Evolutionary conservation across 768 basidiomycete species (phyloP).

Genomic region (Boletus rubropictus): DNA sequence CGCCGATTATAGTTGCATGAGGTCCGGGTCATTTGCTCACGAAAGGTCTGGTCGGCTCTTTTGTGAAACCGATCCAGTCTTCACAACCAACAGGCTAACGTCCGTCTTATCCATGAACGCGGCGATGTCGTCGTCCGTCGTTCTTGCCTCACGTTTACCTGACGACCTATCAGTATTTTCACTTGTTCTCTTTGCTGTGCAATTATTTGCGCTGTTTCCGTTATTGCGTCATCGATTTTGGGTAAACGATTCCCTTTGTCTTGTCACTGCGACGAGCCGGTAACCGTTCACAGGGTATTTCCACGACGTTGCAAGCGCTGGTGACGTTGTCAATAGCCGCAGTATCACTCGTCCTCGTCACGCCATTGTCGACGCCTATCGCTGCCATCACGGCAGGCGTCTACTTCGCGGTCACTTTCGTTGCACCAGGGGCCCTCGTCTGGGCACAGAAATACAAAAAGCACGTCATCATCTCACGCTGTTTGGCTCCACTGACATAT

Average conservation of each 20-base stretch:
- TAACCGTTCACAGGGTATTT: conserved; percentile 39
- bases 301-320: conserved; percentile 39
- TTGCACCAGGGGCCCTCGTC: conserved; percentile 67
- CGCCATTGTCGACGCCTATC: conserved; percentile 49
- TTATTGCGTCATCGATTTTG: conserved; percentile 68
- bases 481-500: conserved; percentile 12
- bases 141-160: conserved; percentile 83
- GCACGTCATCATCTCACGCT: conserved; percentile 36
- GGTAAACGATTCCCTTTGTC: conserved; percentile 36
- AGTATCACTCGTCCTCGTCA: conserved; percentile 48
- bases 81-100: conserved; percentile 51
- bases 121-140: conserved; percentile 87
- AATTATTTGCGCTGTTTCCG: conserved; percentile 80
- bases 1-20: conserved; percentile 68
- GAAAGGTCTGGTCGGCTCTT: conserved; percentile 47
- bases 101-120: conserved; percentile 88
- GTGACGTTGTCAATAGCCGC: conserved; percentile 50
- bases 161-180: conserved; percentile 86
- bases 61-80: conserved; percentile 17
- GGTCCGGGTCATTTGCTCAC: conserved; percentile 39
- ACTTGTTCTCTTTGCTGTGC: conserved; percentile 77
- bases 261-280: conserved; percentile 7
- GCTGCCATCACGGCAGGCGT: conserved; percentile 47
- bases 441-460: conserved; percentile 90
- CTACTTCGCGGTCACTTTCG: conserved; percentile 57